Evolutionary conservation across 1,139 yeast genomes (phyloP).

Genomic region (Zygosaccharomyces pseudobailii): DNA sequence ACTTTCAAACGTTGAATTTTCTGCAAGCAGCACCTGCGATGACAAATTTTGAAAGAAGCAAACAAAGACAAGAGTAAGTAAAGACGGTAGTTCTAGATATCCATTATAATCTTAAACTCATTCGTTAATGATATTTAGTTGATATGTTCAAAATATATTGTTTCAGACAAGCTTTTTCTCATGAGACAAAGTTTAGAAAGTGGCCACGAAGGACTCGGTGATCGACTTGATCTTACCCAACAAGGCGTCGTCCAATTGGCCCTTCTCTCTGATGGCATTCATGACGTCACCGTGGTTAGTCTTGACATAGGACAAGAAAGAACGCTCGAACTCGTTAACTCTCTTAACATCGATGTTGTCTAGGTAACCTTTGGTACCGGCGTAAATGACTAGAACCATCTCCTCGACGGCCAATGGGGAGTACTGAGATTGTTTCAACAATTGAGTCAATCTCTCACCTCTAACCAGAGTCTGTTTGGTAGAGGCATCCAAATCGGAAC

Average conservation of each 20-base stretch:
- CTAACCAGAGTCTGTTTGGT: conserved; percentile 98
- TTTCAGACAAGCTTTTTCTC: conserved; percentile 4
- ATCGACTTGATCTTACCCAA: conserved; percentile 85
- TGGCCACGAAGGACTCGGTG: conserved; percentile 87
- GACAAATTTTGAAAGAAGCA: conserved; percentile 2
- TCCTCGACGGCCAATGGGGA: conserved; percentile 97
- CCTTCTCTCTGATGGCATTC: conserved; percentile 79
- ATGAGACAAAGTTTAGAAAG: conserved; percentile 47
- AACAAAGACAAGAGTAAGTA: background rate
- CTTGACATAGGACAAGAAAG: conserved; percentile 88
- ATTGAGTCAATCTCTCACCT: conserved; percentile 99
- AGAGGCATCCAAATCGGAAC: conserved; percentile 99
- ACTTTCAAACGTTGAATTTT: background rate
- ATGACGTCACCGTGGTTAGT: conserved; percentile 83
- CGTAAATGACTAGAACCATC: conserved; percentile 97
- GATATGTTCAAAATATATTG: conserved; percentile 1
- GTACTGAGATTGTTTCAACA: conserved; percentile 97
- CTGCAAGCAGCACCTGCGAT: background rate
- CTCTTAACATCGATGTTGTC: conserved; percentile 82
- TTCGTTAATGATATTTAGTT: conserved; percentile 6
- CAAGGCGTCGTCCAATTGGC: conserved; percentile 85
- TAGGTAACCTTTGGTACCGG: conserved; percentile 99
- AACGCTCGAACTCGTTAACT: conserved; percentile 86
- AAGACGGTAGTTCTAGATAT: background rate
- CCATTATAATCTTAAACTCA: conserved; percentile 5